Evolutionary conservation across 495 filamentous ascomycete species (phyloP).

Genomic region (Talaromyces stipitatus): DNA sequence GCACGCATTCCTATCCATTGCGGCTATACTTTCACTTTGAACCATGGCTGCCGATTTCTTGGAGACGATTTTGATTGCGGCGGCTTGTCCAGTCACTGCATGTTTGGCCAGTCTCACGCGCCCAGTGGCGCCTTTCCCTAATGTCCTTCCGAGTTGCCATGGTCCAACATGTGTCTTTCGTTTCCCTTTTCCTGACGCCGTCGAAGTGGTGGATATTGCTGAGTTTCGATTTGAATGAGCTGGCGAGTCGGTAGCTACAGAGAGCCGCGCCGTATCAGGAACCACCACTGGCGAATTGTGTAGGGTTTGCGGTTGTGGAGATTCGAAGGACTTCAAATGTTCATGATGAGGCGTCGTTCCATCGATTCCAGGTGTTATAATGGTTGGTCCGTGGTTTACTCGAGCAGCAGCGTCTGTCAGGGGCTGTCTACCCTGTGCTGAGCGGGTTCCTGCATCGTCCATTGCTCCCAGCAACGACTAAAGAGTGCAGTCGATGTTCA

Average conservation of each 20-base stretch:
- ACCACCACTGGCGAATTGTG: conserved; percentile 22
- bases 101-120: conserved; percentile 79
- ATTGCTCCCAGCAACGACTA: not conserved
- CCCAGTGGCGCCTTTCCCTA: conserved; percentile 80
- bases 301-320: conserved; percentile 31
- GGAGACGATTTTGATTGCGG: conserved; percentile 89
- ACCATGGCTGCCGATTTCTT: conserved; percentile 64
- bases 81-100: conserved; percentile 60
- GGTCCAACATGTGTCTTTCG: conserved; percentile 78
- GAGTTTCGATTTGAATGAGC: conserved; percentile 59
- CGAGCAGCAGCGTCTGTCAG: conserved; percentile 41
- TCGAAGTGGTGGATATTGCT: conserved; percentile 61
- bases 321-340: conserved; percentile 17
- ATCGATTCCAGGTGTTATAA: conserved; percentile 34
- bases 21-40: conserved; percentile 68
- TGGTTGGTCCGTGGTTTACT: conserved; percentile 32
- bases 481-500: not conserved
- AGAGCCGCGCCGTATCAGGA: conserved; percentile 46
- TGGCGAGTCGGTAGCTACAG: conserved; percentile 44
- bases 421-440: conserved; percentile 20
- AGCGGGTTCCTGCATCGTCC: conserved; percentile 1
- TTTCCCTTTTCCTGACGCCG: conserved; percentile 49
- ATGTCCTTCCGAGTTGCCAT: conserved; percentile 80
- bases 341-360: conserved; percentile 14
- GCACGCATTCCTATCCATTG: conserved; percentile 52